phyloP scores from a whole-genome alignment of 2,329 filamentous ascomycete genomes.

The Fusarium sp. region DNA sequence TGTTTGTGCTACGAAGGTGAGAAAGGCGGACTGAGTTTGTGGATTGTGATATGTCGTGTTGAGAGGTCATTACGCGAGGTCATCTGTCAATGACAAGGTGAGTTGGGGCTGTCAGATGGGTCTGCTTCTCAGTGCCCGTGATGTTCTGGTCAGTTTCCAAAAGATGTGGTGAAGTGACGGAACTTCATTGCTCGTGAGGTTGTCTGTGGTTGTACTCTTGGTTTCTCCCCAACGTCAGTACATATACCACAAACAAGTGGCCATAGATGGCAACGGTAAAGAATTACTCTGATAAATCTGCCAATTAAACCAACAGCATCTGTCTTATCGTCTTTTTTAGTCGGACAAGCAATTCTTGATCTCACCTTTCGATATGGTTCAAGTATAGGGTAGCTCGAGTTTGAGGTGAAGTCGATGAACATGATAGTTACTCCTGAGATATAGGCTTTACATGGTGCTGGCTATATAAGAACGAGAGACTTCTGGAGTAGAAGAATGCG shows the following conservation, averaged over 20 bases:
- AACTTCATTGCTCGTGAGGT: neutral
- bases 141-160: neutral
- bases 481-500: accelerated
- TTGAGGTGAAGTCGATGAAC: neutral
- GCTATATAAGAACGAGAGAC: too few relatives aligned
- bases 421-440: too few relatives aligned
- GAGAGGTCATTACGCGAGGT: constrained; percentile 1
- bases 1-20: neutral
- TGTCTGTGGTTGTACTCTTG: neutral
- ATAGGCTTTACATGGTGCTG: too few relatives aligned
- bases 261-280: too few relatives aligned
- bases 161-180: neutral
- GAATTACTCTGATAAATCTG: accelerated
- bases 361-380: neutral
- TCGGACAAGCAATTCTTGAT: neutral
- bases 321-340: neutral
- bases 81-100: neutral
- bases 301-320: neutral
- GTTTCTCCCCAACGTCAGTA: neutral
- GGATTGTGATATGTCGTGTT: neutral
- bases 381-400: neutral
- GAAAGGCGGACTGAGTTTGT: neutral
- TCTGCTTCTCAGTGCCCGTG: neutral
- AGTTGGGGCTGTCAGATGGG: neutral
- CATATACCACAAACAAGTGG: neutral